Conservation (phyloP, 2,329 filamentous ascomycete genomes). For the Tolypocladium nubicola region DNA sequence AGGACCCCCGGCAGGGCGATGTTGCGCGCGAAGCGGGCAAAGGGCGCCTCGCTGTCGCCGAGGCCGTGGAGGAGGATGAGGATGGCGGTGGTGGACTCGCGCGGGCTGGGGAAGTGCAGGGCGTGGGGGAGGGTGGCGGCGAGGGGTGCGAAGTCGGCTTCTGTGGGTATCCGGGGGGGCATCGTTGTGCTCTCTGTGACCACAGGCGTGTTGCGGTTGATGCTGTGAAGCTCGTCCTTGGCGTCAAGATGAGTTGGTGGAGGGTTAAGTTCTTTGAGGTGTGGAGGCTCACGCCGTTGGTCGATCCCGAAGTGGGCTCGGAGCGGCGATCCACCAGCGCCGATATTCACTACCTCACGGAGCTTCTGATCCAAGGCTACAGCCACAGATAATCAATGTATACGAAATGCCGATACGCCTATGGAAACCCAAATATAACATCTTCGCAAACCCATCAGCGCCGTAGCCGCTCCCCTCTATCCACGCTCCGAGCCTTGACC, state of each 20-base stretch:
- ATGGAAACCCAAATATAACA: neutral
- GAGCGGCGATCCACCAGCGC: neutral
- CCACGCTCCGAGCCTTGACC: conserved; percentile 19
- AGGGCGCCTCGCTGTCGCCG: conserved; percentile 62
- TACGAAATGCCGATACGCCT: neutral
- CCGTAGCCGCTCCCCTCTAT: conserved; percentile 10
- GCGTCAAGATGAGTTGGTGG: neutral
- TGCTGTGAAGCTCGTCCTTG: neutral
- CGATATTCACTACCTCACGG: neutral
- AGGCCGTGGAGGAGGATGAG: conserved; percentile 78
- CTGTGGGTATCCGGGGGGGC: conserved; percentile 39
- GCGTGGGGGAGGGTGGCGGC: conserved; percentile 29
- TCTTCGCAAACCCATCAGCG: conserved; percentile 4
- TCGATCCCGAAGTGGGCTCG: neutral
- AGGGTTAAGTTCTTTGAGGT: neutral
- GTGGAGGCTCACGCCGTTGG: neutral
- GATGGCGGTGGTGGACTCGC: conserved; percentile 59
- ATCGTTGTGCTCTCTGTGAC: conserved; percentile 13
- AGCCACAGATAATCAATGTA: neutral
- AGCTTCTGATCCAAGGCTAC: neutral
- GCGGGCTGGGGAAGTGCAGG: conserved; percentile 38
- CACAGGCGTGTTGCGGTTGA: neutral
- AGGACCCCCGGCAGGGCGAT: conserved; percentile 68
- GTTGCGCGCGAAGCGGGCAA: conserved; percentile 56
- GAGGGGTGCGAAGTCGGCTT: conserved; percentile 37